Evolutionary conservation across 192 early-diverging fungal species (phyloP), one percentile per base, ranked within the genome.

Genomic region (Entophlyctis luteolus): DNA sequence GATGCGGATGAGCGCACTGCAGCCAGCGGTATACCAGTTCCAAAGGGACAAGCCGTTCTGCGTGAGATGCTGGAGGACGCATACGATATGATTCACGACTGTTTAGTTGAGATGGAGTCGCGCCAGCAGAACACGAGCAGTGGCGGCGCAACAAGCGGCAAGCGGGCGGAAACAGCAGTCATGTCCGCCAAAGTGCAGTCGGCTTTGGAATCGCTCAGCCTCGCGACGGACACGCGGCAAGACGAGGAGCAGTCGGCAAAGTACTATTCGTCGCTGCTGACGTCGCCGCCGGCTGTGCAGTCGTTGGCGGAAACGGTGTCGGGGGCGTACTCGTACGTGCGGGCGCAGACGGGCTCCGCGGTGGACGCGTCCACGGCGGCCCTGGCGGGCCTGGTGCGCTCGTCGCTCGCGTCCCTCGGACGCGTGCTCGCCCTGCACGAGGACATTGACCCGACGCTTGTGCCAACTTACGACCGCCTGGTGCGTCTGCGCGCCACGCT

Each of bases 61-160:
- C 39, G 18, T 35, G 72, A 62, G 22, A 25, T 68, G 59, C 70
- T 73, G 0, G 72, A 74, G 12, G 65, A 75, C 23, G 74, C 74
- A 10, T 75, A 68, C 37, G 74, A 75, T 25, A 36, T 75, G 10
- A 39, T 75, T 20, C 74, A 75, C 65, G 65, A 74, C 25, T 75
- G 65, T 34, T 33, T 72, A 10, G 59, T 74, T 10, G 67, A n/a
- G 20, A 10, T 63, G 16, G 72, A 74, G 34, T 4, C 5, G 8
- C 42, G 18, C 6, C 33, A 54, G 31, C 18, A 25, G 39, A 6
- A 56, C 4, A 1, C 27, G 35, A 56, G 0, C 4, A 56, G 35
- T 33, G 10, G 14, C 37, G 48, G 35, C 55, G n/a, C n/a, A n/a
- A 20, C 32, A 2, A 3, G 8, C 37, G 65, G 22, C 22, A 50